Percentiles rank a stretch among this genome's conserved stretches.
phyloP scores from a whole-genome alignment of 2,329 filamentous ascomycete species.

The Xylariaceae sp. region DNA sequence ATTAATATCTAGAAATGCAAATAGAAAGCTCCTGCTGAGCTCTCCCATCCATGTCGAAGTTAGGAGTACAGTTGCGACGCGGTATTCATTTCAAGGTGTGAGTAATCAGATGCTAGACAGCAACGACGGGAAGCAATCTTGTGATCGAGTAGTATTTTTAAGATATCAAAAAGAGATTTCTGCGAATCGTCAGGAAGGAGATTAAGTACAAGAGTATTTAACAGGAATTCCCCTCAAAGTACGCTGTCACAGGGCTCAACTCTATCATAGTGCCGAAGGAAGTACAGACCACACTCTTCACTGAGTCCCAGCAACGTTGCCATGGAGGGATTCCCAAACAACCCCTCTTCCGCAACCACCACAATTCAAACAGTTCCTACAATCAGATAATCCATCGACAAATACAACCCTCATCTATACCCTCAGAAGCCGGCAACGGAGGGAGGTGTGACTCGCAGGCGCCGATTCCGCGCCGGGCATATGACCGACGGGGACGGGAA shows the following conservation, averaged over 20 bases:
- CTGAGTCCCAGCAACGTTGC: background rate
- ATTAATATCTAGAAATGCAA: too few species aligned
- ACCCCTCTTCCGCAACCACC: too few species aligned
- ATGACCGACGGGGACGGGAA: slow-evolving; percentile 23
- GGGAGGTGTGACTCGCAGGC: slow-evolving; percentile 21
- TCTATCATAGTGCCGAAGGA: background rate
- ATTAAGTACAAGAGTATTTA: background rate
- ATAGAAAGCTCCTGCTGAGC: background rate
- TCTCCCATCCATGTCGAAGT: background rate
- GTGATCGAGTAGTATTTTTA: background rate
- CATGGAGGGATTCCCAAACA: background rate
- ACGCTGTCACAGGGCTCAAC: background rate
- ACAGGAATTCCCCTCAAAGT: background rate
- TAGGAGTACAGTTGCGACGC: background rate
- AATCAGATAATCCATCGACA: background rate
- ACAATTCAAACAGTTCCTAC: background rate
- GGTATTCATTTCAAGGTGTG: background rate
- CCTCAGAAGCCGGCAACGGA: slow-evolving; percentile 35
- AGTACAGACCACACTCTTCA: background rate
- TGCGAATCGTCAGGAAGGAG: background rate
- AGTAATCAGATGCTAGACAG: background rate
- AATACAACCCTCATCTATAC: slow-evolving; percentile 8
- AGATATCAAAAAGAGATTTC: background rate
- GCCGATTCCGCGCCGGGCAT: slow-evolving; percentile 35
- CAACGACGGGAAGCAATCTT: background rate